Conservation (phyloP, 1,139 yeast species). For the Diutina catenulata region DNA sequence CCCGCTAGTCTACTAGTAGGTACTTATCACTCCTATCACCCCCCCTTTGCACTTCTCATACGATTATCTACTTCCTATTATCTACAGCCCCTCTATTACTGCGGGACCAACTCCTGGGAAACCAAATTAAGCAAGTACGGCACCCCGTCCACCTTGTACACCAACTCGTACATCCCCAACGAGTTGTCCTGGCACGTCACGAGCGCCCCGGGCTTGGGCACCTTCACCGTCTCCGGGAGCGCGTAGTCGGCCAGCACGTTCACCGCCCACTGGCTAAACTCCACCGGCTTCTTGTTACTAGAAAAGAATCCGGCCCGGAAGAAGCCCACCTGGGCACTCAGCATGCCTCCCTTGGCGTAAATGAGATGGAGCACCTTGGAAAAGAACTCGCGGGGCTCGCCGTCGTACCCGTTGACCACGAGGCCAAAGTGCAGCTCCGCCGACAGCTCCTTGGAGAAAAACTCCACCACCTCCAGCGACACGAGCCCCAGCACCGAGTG, state of each 20-base stretch:
- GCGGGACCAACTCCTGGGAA: neutral
- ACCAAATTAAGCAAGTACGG: neutral
- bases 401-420: conserved; percentile 1
- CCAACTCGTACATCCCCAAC: neutral
- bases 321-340: conserved; percentile 1
- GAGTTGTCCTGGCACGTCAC: neutral
- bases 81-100: too few relatives aligned
- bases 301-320: neutral
- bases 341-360: conserved; percentile 3
- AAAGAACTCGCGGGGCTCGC: conserved; percentile 1
- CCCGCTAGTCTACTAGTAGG: too few relatives aligned
- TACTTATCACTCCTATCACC: too few relatives aligned
- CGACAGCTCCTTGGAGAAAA: too few relatives aligned
- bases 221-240: neutral
- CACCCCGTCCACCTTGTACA: neutral
- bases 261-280: neutral
- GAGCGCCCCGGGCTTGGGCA: neutral
- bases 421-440: neutral
- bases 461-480: too few relatives aligned
- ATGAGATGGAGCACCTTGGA: neutral
- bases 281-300: neutral
- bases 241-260: neutral
- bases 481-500: too few relatives aligned
- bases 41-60: too few relatives aligned
- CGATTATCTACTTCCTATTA: too few relatives aligned